phyloP scores from a whole-genome alignment of 75 land plant species.

The Picea glauca region DNA sequence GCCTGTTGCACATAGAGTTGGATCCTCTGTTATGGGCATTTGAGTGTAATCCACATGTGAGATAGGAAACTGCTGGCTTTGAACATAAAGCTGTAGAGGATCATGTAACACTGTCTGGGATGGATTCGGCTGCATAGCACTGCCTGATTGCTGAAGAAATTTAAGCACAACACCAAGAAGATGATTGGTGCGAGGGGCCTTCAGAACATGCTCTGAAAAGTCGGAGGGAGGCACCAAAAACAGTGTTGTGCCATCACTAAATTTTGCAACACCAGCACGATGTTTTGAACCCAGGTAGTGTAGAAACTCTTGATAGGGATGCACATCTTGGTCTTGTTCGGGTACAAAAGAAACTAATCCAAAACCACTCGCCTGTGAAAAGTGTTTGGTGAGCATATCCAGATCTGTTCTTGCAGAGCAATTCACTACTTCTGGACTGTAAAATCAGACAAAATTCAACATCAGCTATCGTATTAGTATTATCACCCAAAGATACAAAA shows the following conservation, averaged over 20 bases:
- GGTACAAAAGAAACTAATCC: constrained; percentile 84
- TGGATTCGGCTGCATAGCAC: not conserved
- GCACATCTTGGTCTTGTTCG: constrained; percentile 80
- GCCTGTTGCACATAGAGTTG: constrained; percentile 8
- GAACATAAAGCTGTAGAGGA: constrained; percentile 14
- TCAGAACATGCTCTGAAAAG: constrained; percentile 71
- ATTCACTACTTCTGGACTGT: constrained; percentile 86
- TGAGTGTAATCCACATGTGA: constrained; percentile 16
- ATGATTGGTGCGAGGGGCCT: constrained; percentile 70
- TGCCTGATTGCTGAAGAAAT: constrained; percentile 25
- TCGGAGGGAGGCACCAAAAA: constrained; percentile 98
- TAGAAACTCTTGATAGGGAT: constrained; percentile 87
- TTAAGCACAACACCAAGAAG: constrained; percentile 90
- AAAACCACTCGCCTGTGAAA: constrained; percentile 78
- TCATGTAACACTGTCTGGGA: not conserved
- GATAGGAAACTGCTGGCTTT: constrained; percentile 18
- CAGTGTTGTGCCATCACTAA: constrained; percentile 82
- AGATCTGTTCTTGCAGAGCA: constrained; percentile 89
- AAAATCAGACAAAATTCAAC: constrained; percentile 13
- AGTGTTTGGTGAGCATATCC: constrained; percentile 80
- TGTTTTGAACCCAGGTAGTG: constrained; percentile 68
- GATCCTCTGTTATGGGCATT: constrained; percentile 19
- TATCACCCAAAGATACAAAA: not conserved
- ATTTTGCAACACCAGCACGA: constrained; percentile 93
- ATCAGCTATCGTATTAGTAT: not conserved